Evolutionary conservation across 2,329 filamentous ascomycete genomes (phyloP), one percentile per base, ranked within the genome.

Genomic region (Magnaporthales sp.): DNA sequence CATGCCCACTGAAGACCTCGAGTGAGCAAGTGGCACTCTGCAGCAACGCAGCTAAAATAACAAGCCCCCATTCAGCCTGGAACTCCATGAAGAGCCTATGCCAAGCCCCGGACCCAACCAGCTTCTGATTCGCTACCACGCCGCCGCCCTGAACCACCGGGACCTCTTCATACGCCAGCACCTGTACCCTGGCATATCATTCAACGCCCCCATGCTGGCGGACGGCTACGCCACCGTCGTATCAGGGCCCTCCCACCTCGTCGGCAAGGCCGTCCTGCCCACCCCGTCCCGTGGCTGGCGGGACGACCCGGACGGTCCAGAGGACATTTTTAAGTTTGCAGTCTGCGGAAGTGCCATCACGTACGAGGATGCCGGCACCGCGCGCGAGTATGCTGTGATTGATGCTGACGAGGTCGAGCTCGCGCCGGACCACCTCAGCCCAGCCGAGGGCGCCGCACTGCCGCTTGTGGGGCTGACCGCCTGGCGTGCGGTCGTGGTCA

Each of bases 81-180:
- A 84, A 70, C 75, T 91, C 66, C 86, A 86, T 69, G 80, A 87
- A 38, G 78, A 89, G 19, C 83, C 89, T 67, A 82, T 83, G 69
- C 90, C 90, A 29, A 81, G 80, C 1, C 89, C 89, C 0, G 84
- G 86, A 29, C 84, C 85, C 19, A 82, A 82, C 69, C 84, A 97
- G 76, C 81, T 97, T 70, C 82, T 96, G 7, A 81, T 98, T 69
- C 87, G 86, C 73, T 81, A 98, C 74, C 84, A 86, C 46, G 91
- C 93, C 65, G 91, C 89, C 1, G 90, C 94, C 15, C 87, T 98
- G 64, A 98, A 98, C 81, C 95, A 98, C 80, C 91, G 93, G 72
- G 95, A 98, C 77, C 87, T 96, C 71, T 98, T 97, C 80, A 91
- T 96, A 78, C 91, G 94, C 66, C 93, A 95, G 77, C 90, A 93